Evolutionary conservation across 192 early-diverging fungal species (phyloP).

Genomic region (Podila horticola): DNA sequence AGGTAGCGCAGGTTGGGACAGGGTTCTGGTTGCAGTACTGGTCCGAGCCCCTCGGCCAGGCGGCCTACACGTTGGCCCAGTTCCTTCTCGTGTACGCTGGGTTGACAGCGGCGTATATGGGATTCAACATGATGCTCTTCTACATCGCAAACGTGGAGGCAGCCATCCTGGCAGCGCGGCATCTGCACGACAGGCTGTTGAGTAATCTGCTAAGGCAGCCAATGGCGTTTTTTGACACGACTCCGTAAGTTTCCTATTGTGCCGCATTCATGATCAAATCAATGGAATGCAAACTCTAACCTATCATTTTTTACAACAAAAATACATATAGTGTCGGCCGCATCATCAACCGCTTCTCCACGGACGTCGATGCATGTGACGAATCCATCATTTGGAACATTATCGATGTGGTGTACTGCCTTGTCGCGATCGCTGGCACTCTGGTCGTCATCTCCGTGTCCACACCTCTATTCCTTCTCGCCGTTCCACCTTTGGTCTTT

Average conservation of each 20-base stretch:
- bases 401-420: conserved; percentile 54
- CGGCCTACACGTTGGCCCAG: conserved; percentile 15
- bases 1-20: conserved; percentile 21
- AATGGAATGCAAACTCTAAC: background rate
- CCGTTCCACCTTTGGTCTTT: conserved; percentile 72
- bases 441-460: conserved; percentile 69
- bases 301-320: background rate
- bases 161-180: conserved; percentile 37
- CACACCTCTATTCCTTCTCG: conserved; percentile 74
- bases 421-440: conserved; percentile 61
- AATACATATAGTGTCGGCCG: conserved; percentile 72
- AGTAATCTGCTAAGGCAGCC: conserved; percentile 26
- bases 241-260: conserved; percentile 36
- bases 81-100: conserved; percentile 30
- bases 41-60: conserved; percentile 23
- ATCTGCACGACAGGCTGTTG: conserved; percentile 49
- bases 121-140: conserved; percentile 25
- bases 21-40: conserved; percentile 27
- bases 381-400: conserved; percentile 67
- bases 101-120: conserved; percentile 26
- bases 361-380: conserved; percentile 87
- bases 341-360: conserved; percentile 90
- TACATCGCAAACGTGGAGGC: conserved; percentile 30
- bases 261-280: background rate
- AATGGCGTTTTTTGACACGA: conserved; percentile 39